These are phyloP conservation scores for Colletotrichum sidae DNA, from an alignment of 2,329 filamentous ascomycete species.

Conservation along the genomic window DNA sequence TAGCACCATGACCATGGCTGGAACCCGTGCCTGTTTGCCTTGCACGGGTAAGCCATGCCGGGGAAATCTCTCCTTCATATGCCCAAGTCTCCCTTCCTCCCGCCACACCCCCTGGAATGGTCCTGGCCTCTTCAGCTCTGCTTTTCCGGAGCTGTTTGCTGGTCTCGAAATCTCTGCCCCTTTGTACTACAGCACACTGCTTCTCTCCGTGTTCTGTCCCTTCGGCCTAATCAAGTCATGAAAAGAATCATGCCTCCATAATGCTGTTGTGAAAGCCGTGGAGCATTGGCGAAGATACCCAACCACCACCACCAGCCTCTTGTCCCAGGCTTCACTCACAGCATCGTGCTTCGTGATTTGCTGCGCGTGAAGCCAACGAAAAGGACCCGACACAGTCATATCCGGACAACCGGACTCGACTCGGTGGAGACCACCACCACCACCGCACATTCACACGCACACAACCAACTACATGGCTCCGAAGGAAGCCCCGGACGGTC, in stretches of 20 bases:
- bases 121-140: slow-evolving; percentile 3
- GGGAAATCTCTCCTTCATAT: background rate
- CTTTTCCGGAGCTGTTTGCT: slow-evolving; percentile 9
- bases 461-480: no score
- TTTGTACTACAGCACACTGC: background rate
- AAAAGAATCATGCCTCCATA: no score
- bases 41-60: no score
- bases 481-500: slow-evolving; percentile 21
- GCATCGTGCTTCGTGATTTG: no score
- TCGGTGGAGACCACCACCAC: slow-evolving; percentile 22
- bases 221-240: no score
- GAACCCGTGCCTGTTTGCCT: no score
- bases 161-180: slow-evolving; percentile 1
- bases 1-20: no score
- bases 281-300: slow-evolving; percentile 1
- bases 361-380: background rate
- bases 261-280: no score
- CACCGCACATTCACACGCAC: slow-evolving; percentile 5
- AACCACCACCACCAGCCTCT: no score
- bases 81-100: background rate
- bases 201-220: background rate
- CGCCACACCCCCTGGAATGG: background rate
- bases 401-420: slow-evolving; percentile 32
- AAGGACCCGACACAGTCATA: background rate
- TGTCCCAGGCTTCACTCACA: no score